Base-by-base conservation (phyloP, 768 basidiomycete species). In the Gymnopilus junonius region DNA sequence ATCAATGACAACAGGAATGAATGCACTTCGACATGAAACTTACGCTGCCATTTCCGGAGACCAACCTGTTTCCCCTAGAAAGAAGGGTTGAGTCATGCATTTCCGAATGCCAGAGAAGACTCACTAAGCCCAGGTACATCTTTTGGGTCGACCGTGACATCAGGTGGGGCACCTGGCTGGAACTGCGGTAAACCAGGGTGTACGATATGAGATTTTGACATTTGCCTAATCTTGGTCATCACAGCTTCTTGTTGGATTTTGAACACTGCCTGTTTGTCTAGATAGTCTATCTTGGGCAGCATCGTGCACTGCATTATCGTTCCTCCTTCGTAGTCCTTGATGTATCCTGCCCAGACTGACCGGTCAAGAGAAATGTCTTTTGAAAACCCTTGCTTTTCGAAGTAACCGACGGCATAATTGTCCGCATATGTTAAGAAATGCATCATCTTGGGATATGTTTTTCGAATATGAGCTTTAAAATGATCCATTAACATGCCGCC, bases 281-380 rank as follows among this genome's bases (percentile, higher is more conserved):
- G 82, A 71, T 99, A 99, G 72, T 95, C 88, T 65, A 99, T 88
- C 73, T 93, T 94, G 55, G 85, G 88, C n/a, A 99, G 76, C 93
- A 99, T 91, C 6, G 91, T 91, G 72, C 97, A 99, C 75, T 96
- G 94, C 96, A 99, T 98, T 79, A 99, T 95, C 46, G 97, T 99
- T 17, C 94, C 96, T 40, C 97, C 97, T 75, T 99, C 97, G 76
- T 99, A 99, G 74, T 99, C 97, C 75, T 99, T 99, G 87, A 99
- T 99, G 75, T 99, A 99, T 11, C 96, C 97, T 0, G 97, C 96
- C 97, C 97, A 99, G 8, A 91, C 83, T 1, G 92, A 87, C 45
- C 96, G 86, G 63, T 91, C 90, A n/a, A 97, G 84, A 0, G 92
- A 91, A 64, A 99, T 97, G 61, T 99, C 96, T 75, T 99, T 99